phyloP scores from a whole-genome alignment of 75 land plant genomes.

The Azolla pinnata region DNA sequence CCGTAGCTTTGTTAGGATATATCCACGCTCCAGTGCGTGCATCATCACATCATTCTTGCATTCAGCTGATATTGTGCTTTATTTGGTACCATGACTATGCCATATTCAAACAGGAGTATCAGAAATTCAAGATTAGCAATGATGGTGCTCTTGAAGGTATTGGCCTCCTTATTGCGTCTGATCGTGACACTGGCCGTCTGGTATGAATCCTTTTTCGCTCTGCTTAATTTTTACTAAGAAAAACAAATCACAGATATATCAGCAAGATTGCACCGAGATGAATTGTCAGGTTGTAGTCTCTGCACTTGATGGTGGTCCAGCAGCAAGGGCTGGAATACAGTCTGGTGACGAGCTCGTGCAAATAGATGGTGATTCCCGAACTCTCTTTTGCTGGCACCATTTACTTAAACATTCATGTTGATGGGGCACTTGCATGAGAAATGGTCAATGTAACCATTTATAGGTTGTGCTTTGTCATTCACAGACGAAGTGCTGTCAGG shows the following conservation, averaged over 20 bases:
- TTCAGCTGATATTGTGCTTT: no score
- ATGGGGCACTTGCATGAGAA: no score
- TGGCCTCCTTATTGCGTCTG: conserved; percentile 72
- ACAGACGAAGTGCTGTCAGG: conserved; percentile 65
- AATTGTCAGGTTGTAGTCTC: conserved; percentile 65
- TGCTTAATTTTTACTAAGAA: not conserved
- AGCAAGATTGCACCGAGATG: not conserved
- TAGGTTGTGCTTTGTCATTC: not conserved
- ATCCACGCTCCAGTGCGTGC: no score
- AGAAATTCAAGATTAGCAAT: conserved; percentile 85
- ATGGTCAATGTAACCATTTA: not conserved
- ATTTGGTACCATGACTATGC: no score
- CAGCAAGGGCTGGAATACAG: conserved; percentile 81
- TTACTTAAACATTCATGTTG: no score
- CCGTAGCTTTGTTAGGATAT: no score
- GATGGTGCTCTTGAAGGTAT: conserved; percentile 96
- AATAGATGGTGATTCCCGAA: conserved; percentile 64
- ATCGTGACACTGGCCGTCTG: conserved; percentile 75
- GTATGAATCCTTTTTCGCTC: conserved; percentile 20
- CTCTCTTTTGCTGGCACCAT: no score
- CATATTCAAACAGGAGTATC: conserved; percentile 99
- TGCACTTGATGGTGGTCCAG: conserved; percentile 86
- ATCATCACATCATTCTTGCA: no score
- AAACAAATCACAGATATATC: not conserved
- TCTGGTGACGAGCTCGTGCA: conserved; percentile 87